A percentile compares a stretch with the other conserved stretches of the same genome.
These are phyloP conservation scores for Ormosia semicastrata DNA, from an alignment of 306 rosid species.

Conservation along the genomic window DNA sequence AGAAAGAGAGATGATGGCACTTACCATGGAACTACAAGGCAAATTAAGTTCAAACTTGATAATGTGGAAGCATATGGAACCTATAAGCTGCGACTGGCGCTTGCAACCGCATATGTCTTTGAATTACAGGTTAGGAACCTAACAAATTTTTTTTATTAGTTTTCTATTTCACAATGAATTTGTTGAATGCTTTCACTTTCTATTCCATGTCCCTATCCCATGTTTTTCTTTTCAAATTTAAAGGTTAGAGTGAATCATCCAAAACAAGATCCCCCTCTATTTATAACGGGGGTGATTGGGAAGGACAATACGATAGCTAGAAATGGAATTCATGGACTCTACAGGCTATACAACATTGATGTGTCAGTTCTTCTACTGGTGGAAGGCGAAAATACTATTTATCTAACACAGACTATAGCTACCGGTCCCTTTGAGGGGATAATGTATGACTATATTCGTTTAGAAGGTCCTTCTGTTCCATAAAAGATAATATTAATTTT, in stretches of 20 bases:
- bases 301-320: conserved; percentile 64
- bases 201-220: neutral
- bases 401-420: conserved; percentile 50
- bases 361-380: conserved; percentile 37
- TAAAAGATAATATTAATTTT: too few relatives aligned
- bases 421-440: conserved; percentile 54
- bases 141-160: neutral
- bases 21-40: conserved; percentile 70
- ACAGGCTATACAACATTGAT: conserved; percentile 45
- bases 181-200: neutral
- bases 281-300: conserved; percentile 58
- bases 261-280: conserved; percentile 39
- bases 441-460: conserved; percentile 14
- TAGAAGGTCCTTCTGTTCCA: conserved; percentile 43
- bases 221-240: neutral
- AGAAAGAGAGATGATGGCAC: conserved; percentile 47
- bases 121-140: conserved; percentile 48
- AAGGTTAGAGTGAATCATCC: conserved; percentile 59
- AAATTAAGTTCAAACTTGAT: conserved; percentile 50
- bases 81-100: conserved; percentile 53
- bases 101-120: conserved; percentile 49
- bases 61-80: conserved; percentile 25
- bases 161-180: neutral
- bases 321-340: conserved; percentile 73
- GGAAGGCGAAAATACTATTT: conserved; percentile 51